Percentiles rank a stretch among this genome's conserved stretches.
Evolutionary conservation across 345 rosid genomes (phyloP).

Genomic region (Gossypium arboreum): DNA sequence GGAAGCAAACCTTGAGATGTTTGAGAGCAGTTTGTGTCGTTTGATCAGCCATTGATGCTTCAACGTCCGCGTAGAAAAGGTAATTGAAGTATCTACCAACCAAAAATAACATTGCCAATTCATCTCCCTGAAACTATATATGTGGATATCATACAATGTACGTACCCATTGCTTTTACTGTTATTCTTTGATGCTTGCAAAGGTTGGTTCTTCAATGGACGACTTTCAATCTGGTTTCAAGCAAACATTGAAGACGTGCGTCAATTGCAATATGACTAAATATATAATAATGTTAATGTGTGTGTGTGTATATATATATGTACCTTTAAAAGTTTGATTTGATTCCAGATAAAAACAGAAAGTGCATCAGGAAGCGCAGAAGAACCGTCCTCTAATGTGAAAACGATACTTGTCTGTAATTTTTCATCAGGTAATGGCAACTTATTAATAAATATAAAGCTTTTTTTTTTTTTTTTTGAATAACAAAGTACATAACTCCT

Average conservation of each 20-base stretch:
- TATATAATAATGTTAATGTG: too few species aligned
- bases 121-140: background rate
- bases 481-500: too few species aligned
- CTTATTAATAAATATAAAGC: too few species aligned
- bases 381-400: background rate
- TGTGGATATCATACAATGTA: too few species aligned
- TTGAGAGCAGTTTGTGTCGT: constrained; percentile 83
- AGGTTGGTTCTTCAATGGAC: constrained; percentile 69
- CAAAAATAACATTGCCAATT: background rate
- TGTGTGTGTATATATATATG: background rate
- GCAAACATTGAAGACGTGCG: constrained; percentile 6
- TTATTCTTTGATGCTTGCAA: constrained; percentile 53
- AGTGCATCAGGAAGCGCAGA: background rate
- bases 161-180: background rate
- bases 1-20: constrained; percentile 61
- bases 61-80: constrained; percentile 91
- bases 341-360: background rate
- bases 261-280: background rate
- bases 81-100: constrained; percentile 64
- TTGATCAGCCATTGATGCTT: constrained; percentile 92
- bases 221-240: constrained; percentile 79
- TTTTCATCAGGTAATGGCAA: too few species aligned
- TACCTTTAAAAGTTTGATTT: background rate
- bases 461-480: too few species aligned
- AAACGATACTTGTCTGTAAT: background rate